Base-by-base conservation (phyloP, 2,329 filamentous ascomycete genomes). In the Aspergillus eucalypticola region DNA sequence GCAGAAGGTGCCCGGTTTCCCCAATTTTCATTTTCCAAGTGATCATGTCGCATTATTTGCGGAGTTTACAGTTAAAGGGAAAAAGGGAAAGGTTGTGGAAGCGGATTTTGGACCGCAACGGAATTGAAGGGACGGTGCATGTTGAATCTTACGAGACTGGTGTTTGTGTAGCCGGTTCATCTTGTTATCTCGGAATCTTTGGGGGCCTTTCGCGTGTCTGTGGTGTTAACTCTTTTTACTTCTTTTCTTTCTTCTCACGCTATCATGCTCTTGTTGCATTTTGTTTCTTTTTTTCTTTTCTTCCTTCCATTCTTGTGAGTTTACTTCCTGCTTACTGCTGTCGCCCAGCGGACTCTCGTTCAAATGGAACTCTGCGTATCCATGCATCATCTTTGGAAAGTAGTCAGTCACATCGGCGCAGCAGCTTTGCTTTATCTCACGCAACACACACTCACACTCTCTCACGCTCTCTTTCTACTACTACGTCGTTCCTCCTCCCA, bases 21-120 rank as follows among this genome's bases (percentile, higher is more conserved):
- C 93, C 19, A 93, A 95, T 75, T 94, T 92, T 79, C 92, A 96
- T 79, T 96, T 96, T 82, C 93, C 93, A 1, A 91, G 91, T 68
- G 93, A 97, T 73, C 93, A 97, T 76, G 86, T 97, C 69, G 91
- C 93, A 72, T 87, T 96, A 72, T 88, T 93, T 83, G 89, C 90
- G 56, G 90, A 96, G 74, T 96, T 96, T 76, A 87, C 90, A 67
- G 89, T 96, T 81, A 96, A 96, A 81, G 85, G 88, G 39, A 87
- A 90, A 69, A 96, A 95, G 80, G 91, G 94, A 56, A 91, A 91
- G 77, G 77, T 83, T 60, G 80, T 84, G 55, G 86, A 89, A 68
- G 83, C 83, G 54, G 86, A 88, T 75, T 88, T 87, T 77, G 85
- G 86, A 53, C 76, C 78, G 63, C 76, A 78, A 71, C 76, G 76